Base-by-base conservation (phyloP, 257 asterid genomes). In the Euphrasia confusa region DNA sequence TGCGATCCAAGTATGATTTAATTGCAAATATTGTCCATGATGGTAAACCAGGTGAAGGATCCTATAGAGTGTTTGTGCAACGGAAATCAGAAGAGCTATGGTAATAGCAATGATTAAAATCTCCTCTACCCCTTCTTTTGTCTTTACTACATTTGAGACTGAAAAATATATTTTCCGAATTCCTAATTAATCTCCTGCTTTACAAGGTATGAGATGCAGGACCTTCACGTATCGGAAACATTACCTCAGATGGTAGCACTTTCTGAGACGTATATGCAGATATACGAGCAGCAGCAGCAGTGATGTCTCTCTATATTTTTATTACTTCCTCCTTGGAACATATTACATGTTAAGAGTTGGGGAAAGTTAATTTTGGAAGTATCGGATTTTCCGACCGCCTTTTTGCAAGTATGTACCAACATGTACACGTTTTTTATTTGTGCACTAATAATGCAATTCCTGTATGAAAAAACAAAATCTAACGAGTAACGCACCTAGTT, bases 161-260 rank as follows among this genome's bases (percentile, higher is more conserved):
- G 4, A 21, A 8, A 2, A 1, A 7, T 37, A 7, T 5, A 49
- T 64, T 39, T 61, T 24, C 42, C 4, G 1, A 32, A 58, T 18
- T 32, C 32, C 26, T 69, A 60, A 68, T 57, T 7, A 13, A 33
- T 58, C 14, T 68, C 24, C 42, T 73, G 10, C 42, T 49, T 68
- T 40, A 28, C 42, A 80, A 89, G 97, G 99, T 92, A 86, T 60
- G 99, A 92, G 80, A 89, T 92, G 96, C 96, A 92, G 73, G 99
- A 92, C 60, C 95, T 92, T 65, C 96, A 89, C 15, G 97, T 92
- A 8, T 79, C 96, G 0, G 97, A 92, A 71, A 50, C 99, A 15
- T 77, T 92, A 39, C 97, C 97, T 10, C 97, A 92, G 75, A 84
- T 89, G 96, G 99, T 92, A 33, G 96, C 95, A 7, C 94, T 92